phyloP scores from a whole-genome alignment of 1,284 basidiomycete genomes.

The Pisolithus thermaeus region DNA sequence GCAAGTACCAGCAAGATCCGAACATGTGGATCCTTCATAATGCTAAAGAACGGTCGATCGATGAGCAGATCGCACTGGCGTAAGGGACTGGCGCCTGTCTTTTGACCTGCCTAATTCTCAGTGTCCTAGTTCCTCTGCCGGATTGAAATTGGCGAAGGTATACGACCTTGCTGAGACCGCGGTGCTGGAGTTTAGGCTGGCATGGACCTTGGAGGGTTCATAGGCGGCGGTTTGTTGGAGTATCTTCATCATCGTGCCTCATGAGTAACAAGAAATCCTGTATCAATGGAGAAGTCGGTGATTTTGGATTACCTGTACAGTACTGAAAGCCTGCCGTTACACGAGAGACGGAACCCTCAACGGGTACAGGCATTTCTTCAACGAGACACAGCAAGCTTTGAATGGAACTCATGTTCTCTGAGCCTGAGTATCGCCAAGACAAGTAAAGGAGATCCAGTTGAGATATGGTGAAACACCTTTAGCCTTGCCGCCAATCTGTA shows the following conservation, averaged over 20 bases:
- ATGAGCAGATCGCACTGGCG: constrained; percentile 25
- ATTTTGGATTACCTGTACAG: neutral
- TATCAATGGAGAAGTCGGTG: neutral
- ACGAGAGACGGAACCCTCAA: neutral
- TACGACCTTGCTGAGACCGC: constrained; percentile 29
- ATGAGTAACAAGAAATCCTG: too few relatives aligned
- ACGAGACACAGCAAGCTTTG: neutral
- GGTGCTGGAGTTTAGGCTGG: constrained; percentile 22
- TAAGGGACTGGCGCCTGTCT: constrained; percentile 9
- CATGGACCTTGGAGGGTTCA: neutral
- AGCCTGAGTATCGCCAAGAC: too few relatives aligned
- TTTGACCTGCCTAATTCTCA: constrained; percentile 1
- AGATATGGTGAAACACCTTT: too few relatives aligned
- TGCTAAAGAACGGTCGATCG: constrained; percentile 29
- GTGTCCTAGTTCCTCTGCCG: constrained; percentile 9
- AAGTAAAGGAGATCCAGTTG: neutral
- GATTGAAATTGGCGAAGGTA: constrained; percentile 11
- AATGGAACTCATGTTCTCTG: neutral
- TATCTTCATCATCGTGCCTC: too few relatives aligned
- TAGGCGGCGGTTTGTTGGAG: too few relatives aligned
- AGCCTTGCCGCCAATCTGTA: too few relatives aligned
- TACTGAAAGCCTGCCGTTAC: neutral
- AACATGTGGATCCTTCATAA: constrained; percentile 27
- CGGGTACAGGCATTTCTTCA: neutral
- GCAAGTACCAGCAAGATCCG: constrained; percentile 27